Conservation (phyloP, 371 early-diverging fungal species). For the Lichtheimia ramosa region DNA sequence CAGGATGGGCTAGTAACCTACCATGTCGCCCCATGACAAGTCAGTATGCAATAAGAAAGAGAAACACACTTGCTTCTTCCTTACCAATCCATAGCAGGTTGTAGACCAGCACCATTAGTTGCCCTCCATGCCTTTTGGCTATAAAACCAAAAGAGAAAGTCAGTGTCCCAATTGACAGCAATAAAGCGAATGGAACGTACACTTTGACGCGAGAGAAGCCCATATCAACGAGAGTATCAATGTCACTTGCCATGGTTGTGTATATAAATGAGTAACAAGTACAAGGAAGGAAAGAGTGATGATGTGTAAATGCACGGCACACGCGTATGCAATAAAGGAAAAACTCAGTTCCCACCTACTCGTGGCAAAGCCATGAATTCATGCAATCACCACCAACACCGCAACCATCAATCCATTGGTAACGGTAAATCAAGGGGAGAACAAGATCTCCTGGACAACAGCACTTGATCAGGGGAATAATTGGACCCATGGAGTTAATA, state of each 20-base stretch:
- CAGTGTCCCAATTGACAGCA: constrained; percentile 49
- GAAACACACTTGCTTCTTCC: constrained; percentile 13
- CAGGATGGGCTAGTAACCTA: constrained; percentile 77
- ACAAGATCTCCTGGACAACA: no score
- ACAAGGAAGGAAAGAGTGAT: not conserved
- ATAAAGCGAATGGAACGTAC: constrained; percentile 36
- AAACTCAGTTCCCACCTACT: no score
- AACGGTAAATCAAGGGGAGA: no score
- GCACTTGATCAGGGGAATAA: no score
- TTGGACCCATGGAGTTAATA: no score
- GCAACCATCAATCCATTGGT: no score
- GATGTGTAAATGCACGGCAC: no score
- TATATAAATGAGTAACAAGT: not conserved
- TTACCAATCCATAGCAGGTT: constrained; percentile 90
- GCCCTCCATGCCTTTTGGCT: constrained; percentile 67
- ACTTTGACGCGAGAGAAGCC: constrained; percentile 76
- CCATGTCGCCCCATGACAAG: not conserved
- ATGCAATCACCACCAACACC: no score
- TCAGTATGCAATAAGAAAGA: not conserved
- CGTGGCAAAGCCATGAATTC: no score
- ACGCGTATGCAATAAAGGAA: no score
- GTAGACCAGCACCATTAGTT: constrained; percentile 82
- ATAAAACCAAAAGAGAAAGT: constrained; percentile 18
- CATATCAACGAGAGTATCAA: constrained; percentile 71
- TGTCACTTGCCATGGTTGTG: constrained; percentile 56